A percentile compares a stretch with the other conserved stretches of the same genome.
These are phyloP conservation scores for Coemansia sp. DNA, from an alignment of 371 early-diverging fungal species.

Conservation along the genomic window DNA sequence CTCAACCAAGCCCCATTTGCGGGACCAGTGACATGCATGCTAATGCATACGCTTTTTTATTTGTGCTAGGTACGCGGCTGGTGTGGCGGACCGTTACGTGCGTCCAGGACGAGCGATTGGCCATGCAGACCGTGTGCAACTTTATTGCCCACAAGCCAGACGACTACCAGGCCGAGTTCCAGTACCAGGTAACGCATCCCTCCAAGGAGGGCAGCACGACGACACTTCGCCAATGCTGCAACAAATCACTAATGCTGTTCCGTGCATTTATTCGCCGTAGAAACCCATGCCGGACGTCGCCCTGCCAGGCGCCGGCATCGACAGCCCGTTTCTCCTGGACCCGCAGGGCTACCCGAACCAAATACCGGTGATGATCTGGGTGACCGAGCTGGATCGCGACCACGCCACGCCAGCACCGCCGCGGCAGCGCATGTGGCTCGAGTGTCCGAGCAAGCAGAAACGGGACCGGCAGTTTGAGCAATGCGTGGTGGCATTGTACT, in stretches of 20 bases:
- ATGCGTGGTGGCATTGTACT: conserved; percentile 22
- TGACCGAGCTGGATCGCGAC: conserved; percentile 20
- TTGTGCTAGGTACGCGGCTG: background rate
- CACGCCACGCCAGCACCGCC: conserved; percentile 14
- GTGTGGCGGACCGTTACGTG: conserved; percentile 12
- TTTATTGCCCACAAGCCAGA: conserved; percentile 10
- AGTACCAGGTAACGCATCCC: conserved; percentile 13
- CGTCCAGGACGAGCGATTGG: conserved; percentile 9
- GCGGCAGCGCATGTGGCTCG: conserved; percentile 22
- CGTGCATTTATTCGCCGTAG: background rate
- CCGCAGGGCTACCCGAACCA: conserved; percentile 25
- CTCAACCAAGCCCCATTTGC: background rate
- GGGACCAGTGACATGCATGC: conserved; percentile 1
- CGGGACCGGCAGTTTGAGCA: conserved; percentile 12
- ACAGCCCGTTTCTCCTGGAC: conserved; percentile 19
- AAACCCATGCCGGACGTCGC: conserved; percentile 15
- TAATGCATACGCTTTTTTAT: background rate
- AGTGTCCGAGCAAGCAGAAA: conserved; percentile 6
- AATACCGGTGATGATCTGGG: conserved; percentile 31
- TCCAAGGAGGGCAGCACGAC: no score
- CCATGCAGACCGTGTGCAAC: conserved; percentile 28
- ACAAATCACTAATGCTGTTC: no score
- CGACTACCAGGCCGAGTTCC: conserved; percentile 3
- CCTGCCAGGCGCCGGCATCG: conserved; percentile 4
- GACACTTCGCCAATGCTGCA: no score